Evolutionary conservation across 2,329 filamentous ascomycete species (phyloP).

Genomic region (Salinomyces thailandicus): DNA sequence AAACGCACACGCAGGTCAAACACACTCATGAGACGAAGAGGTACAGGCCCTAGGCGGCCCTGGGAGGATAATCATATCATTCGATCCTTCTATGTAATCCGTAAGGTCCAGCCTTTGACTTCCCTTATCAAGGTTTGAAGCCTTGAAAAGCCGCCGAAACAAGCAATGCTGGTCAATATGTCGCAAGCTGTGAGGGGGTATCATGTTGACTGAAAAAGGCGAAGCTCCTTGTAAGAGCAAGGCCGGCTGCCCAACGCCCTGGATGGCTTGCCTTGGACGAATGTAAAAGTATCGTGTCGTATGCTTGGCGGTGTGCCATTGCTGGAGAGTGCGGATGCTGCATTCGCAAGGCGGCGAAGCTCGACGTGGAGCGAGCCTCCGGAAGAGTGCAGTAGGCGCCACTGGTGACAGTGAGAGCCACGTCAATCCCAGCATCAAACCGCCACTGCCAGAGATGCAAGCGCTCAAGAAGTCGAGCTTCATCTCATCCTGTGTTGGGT

Average conservation of each 20-base stretch:
- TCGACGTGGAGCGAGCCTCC: too few species aligned
- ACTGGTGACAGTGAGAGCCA: background rate
- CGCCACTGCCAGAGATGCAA: background rate
- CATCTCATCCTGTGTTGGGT: background rate
- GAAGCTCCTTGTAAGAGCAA: too few species aligned
- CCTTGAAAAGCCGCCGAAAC: background rate
- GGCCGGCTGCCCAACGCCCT: background rate
- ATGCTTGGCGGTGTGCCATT: too few species aligned
- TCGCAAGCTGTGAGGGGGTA: background rate
- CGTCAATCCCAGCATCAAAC: background rate
- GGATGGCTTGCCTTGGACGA: too few species aligned
- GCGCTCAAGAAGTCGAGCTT: background rate
- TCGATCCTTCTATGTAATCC: background rate
- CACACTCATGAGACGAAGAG: background rate
- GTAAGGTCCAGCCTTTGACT: background rate
- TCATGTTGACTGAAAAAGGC: background rate
- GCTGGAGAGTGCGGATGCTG: too few species aligned
- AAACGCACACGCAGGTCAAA: too few species aligned
- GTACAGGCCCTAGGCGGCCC: background rate
- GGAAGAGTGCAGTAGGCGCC: too few species aligned
- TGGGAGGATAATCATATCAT: background rate
- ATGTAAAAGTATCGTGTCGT: too few species aligned
- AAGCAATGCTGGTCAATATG: background rate
- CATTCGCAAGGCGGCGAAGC: too few species aligned
- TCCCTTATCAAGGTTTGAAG: background rate